A percentile compares a stretch with the other conserved stretches of the same genome.
Conservation (phyloP, 148 eudicot species). For the Chenopodium album region DNA sequence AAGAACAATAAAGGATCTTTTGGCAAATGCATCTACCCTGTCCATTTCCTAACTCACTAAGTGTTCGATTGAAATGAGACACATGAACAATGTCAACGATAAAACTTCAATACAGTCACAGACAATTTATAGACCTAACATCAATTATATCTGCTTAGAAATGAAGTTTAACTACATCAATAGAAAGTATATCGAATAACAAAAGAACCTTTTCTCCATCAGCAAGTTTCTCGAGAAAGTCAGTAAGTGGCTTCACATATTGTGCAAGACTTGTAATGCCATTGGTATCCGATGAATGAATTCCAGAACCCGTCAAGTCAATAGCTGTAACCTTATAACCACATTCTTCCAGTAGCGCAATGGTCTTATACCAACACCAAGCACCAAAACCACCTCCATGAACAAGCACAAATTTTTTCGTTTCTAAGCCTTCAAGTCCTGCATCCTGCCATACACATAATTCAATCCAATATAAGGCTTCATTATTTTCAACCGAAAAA, state of each 20-base stretch:
- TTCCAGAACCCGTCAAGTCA: conserved; percentile 90
- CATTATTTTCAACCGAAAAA: too few species aligned
- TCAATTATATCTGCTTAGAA: background rate
- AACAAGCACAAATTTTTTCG: conserved; percentile 75
- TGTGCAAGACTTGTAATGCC: conserved; percentile 67
- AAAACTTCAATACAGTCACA: background rate
- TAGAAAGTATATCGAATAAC: conserved; percentile 8
- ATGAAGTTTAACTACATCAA: background rate
- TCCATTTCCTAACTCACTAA: background rate
- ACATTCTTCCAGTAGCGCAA: conserved; percentile 76
- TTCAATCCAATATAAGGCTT: background rate
- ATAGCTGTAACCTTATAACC: conserved; percentile 81
- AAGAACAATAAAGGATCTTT: background rate
- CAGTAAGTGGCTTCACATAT: conserved; percentile 79
- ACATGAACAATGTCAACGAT: background rate
- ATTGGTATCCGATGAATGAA: conserved; percentile 76
- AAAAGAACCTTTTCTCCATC: conserved; percentile 72
- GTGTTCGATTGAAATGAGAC: too few species aligned
- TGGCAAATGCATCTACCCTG: background rate
- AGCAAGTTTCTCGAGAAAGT: conserved; percentile 65
- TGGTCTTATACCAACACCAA: conserved; percentile 99
- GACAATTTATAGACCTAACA: background rate
- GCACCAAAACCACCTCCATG: conserved; percentile 99
- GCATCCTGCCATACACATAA: conserved; percentile 46
- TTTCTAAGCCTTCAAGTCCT: conserved; percentile 58